Evolutionary conservation across 805 yeast species (phyloP), one percentile per base, ranked within the genome.

Genomic region (Lipomyces starkeyi): DNA sequence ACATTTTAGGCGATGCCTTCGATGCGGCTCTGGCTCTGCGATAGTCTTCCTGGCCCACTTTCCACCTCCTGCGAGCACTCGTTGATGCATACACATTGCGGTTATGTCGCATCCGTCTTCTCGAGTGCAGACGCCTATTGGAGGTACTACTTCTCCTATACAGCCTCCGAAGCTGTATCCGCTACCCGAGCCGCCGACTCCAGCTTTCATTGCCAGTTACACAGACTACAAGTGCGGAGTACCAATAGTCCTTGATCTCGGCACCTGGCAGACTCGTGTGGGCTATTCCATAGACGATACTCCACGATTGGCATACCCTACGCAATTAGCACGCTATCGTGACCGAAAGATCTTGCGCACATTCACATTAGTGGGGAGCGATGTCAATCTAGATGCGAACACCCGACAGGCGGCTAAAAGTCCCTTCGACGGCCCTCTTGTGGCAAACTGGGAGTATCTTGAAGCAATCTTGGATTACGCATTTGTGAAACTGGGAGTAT

Each of bases 161-260:
- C 62, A 60, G 6, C 72, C 72, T 43, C 62, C 73, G 27, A 60
- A 65, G 65, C 65, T 76, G 13, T 74, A 76, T 68, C 74, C 75
- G 6, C 65, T 78, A 22, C 65, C 74, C 40, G 80, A 78, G 57
- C 65, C 68, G 9, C 69, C 73, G 1, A 58, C 56, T 7, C 73
- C 76, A 17, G 72, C 67, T 52, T 54, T 71, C 65, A 77, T 83
- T 1, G 87, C 86, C 76, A 84, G 86, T 0, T 82, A 77, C 79
- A 80, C 78, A 17, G 80, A 82, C 60, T 89, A 89, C 79, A 74
- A 78, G 53, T 60, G 80, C 0, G 86, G 86, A 2, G 82, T 83
- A 1, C 98, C 99, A 2, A 90, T 95, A 63, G 97, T 94, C 14
- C 82, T 95, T 9, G 99, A 95, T 79, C 82, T 95, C 64, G 99